Evolutionary conservation across 202 grass and related monocot species (phyloP), one percentile per base, ranked within the genome.

Genomic region (Saccharum hybrid): DNA sequence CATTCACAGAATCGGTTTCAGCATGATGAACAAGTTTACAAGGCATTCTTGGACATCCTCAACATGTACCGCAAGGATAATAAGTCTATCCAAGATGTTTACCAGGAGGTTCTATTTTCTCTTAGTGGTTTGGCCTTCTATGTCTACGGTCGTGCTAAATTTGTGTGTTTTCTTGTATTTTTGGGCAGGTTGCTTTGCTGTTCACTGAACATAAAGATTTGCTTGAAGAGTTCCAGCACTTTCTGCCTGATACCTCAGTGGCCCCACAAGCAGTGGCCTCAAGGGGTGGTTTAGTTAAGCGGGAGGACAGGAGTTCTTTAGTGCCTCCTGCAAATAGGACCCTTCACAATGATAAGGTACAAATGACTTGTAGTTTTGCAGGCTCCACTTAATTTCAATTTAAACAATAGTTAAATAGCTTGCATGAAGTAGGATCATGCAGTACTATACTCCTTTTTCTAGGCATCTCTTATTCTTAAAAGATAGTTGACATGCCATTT

Each of bases 51-150:
- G 79, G 91, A 94, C 83, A 94, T 95, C 41, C 93, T 98, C 69
- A 91, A 98, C 89, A 92, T 95, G 93, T 98, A 98, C 68, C 86
- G 93, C 69, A 98, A 90, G 86, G 93, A 98, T 42, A 90, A 92
- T 71, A 95, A 90, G 79, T 90, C 83, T 59, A 94, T 92, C 66
- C 87, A 98, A 63, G 93, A 98, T 10, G 92, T 98, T 72, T 93
- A 93, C 60, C 89, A 92, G 7, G 96, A 98, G 91, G 96, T 98
- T 68, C 18, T 38, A 40, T 87, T 88, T 79, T 12, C 18, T 67
- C 28, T 77, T 61, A 63, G 8, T 83, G 12, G 30, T 57, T 69
- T 62, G 18, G 21, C 3, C 2, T 31, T 40, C 8, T 48, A 57
- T 69, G 5, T 23, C 14, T 67, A 38, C 19, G 59, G 40, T 66